phyloP scores from a whole-genome alignment of 345 rosid species.

The Corchorus olitorius region DNA sequence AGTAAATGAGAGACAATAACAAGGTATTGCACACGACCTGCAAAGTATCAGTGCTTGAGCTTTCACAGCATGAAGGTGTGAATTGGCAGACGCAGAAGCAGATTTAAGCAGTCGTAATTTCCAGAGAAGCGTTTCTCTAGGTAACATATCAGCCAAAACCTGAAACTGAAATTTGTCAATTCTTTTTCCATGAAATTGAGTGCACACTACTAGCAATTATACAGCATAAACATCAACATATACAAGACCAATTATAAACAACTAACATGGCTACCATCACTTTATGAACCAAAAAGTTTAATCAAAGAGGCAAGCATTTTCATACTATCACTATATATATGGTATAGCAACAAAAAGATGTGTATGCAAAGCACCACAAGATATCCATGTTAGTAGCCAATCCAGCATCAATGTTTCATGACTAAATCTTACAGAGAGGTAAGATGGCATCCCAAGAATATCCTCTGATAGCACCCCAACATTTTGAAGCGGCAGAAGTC shows the following conservation, averaged over 20 bases:
- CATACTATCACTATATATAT: background rate
- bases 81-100: slow-evolving; percentile 63
- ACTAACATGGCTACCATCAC: slow-evolving; percentile 65
- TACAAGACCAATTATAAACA: slow-evolving; percentile 50
- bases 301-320: background rate
- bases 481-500: slow-evolving; percentile 52
- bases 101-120: slow-evolving; percentile 66
- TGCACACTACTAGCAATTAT: background rate
- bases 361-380: background rate
- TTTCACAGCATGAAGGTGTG: slow-evolving; percentile 53
- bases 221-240: slow-evolving; percentile 31
- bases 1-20: background rate
- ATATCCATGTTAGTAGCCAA: background rate
- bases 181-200: slow-evolving; percentile 15
- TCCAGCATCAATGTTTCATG: background rate
- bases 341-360: background rate
- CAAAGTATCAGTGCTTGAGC: slow-evolving; percentile 62
- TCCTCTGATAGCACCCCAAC: slow-evolving; percentile 45
- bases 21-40: slow-evolving; percentile 41
- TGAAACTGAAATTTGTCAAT: slow-evolving; percentile 37
- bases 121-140: slow-evolving; percentile 77
- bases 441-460: slow-evolving; percentile 44
- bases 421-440: slow-evolving; percentile 52
- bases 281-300: slow-evolving; percentile 26
- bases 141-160: slow-evolving; percentile 59